Percentiles rank a stretch among this genome's conserved stretches.
Conservation (phyloP, 768 basidiomycete species). For the Clitopilus hobsonii region DNA sequence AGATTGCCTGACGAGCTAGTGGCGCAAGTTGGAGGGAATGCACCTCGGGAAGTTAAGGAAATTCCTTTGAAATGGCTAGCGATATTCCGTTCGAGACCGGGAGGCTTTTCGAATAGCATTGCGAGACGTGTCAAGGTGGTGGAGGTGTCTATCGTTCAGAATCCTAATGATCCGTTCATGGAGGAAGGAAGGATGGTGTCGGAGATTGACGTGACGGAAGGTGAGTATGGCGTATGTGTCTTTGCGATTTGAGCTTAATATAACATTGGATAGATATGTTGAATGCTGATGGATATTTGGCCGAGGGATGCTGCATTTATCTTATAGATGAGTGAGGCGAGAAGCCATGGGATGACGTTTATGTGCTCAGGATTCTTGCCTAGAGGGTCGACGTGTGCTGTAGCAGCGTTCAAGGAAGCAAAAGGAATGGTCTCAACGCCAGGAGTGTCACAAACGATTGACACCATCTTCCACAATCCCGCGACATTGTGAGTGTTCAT, state of each 20-base stretch:
- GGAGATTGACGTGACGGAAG: constrained; percentile 40
- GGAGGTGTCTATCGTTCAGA: constrained; percentile 36
- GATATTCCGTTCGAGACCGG: constrained; percentile 22
- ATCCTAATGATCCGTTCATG: constrained; percentile 27
- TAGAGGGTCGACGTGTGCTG: constrained; percentile 39
- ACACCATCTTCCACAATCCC: constrained; percentile 39
- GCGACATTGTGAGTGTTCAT: constrained; percentile 27
- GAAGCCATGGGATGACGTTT: not conserved
- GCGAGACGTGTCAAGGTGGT: constrained; percentile 22
- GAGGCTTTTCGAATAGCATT: constrained; percentile 25
- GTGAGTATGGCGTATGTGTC: constrained; percentile 20
- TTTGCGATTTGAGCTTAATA: not conserved
- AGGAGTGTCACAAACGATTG: constrained; percentile 42
- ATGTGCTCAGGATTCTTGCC: not conserved
- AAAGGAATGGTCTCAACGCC: constrained; percentile 21
- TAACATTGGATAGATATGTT: constrained; percentile 36
- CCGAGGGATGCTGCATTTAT: constrained; percentile 36
- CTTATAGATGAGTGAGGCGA: constrained; percentile 44
- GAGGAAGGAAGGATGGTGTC: constrained; percentile 33
- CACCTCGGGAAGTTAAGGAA: constrained; percentile 29
- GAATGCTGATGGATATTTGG: constrained; percentile 27
- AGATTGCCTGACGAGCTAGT: constrained; percentile 1
- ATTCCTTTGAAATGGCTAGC: constrained; percentile 32
- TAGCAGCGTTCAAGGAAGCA: constrained; percentile 27
- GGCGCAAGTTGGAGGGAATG: constrained; percentile 29